Conservation (phyloP, 352 stramenopile species). For the Pseudoperonospora humuli region DNA sequence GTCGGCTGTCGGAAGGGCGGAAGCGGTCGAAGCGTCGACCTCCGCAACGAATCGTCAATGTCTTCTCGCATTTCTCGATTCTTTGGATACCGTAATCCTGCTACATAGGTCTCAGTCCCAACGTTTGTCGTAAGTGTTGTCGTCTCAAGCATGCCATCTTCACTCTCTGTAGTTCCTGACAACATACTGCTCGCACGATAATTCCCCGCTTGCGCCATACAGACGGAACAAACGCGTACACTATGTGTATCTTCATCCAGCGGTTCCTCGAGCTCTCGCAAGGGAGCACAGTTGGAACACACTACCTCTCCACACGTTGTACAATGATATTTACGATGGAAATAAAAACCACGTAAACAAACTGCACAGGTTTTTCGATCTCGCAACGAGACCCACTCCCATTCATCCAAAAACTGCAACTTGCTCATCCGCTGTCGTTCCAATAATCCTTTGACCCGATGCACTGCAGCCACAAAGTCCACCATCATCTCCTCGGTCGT, state of each 20-base stretch:
- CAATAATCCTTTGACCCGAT: slow-evolving; percentile 49
- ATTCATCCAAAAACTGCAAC: slow-evolving; percentile 72
- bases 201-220: slow-evolving; percentile 43
- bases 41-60: slow-evolving; percentile 12
- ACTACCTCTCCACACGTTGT: slow-evolving; percentile 71
- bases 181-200: slow-evolving; percentile 14
- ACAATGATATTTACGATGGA: slow-evolving; percentile 74
- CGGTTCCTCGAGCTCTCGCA: slow-evolving; percentile 65
- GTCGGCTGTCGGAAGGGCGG: slow-evolving; percentile 16
- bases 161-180: slow-evolving; percentile 19
- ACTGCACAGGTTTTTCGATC: slow-evolving; percentile 76
- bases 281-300: slow-evolving; percentile 59
- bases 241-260: slow-evolving; percentile 38
- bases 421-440: slow-evolving; percentile 70
- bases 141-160: slow-evolving; percentile 18
- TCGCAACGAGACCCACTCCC: slow-evolving; percentile 60
- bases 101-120: slow-evolving; percentile 42
- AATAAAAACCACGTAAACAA: slow-evolving; percentile 70
- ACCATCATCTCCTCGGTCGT: slow-evolving; percentile 67
- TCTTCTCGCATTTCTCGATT: slow-evolving; percentile 14
- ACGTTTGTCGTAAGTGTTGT: slow-evolving; percentile 35
- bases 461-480: slow-evolving; percentile 45
- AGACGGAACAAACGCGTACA: slow-evolving; percentile 66
- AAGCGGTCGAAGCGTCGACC: slow-evolving; percentile 7
- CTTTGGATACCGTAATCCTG: slow-evolving; percentile 27